Evolutionary conservation across 331 rosid species (phyloP), one percentile per base, ranked within the genome.

Genomic region (Pyracantha coccinea): DNA sequence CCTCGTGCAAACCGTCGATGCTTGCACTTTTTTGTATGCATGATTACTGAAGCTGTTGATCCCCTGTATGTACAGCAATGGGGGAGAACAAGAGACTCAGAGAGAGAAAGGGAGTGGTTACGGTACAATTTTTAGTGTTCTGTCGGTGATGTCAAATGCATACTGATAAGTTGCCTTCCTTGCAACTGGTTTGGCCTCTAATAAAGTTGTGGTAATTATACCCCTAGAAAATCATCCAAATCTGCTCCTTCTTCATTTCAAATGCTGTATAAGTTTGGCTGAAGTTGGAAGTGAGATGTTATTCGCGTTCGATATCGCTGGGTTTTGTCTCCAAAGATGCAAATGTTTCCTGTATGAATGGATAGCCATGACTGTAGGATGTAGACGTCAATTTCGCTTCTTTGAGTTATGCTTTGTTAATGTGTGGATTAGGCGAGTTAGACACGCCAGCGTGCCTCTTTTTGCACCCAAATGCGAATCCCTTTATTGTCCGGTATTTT

Each of bases 31-130:
- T 78, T 75, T 50, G 77, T 63, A 23, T 53, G 68, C 62, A 29
- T 72, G 79, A 33, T 71, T 72, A 58, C 57, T 38, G 87, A 60
- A 66, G 81, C 75, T 70, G 58, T 71, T 62, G 53, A 70, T 78
- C 67, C 89, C 87, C 87, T 50, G 7, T 59, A 23, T 80, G 86
- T 80, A 87, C 72, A 82, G 79, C 83, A 83, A 80, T 35, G 24
- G 25, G 44, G 44, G 44, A 38, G 13, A 38, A 13, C 44, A 35
- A 35, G 44, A 35, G 44, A 8, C 44, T 35, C 12, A 35, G 23
- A 21, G 12, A 23, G 29, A 33, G 84, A 78, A 69, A 55, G 78
- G 72, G 86, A 68, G 72, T 31, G 78, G 81, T 79, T 65, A 68
- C 70, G 4, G 58, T 55, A 70, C 83, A 20, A 54, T 38, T 38